Evolutionary conservation across 1,284 basidiomycete species (phyloP), one percentile per base, ranked within the genome.

Genomic region (Trichosporon faecale): DNA sequence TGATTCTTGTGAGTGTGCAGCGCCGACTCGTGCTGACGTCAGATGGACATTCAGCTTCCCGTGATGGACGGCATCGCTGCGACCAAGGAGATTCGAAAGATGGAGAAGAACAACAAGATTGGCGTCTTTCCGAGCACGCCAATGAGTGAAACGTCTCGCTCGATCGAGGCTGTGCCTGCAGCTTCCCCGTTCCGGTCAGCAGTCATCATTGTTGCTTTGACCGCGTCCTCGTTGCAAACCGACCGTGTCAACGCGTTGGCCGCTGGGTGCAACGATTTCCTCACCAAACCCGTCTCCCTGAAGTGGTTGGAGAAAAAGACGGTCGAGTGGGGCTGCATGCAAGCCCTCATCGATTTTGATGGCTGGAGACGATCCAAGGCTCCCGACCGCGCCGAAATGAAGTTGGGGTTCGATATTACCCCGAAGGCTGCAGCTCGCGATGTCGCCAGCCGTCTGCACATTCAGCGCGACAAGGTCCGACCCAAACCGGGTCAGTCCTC

Each of bases 11-110:
- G 29, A 49, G 64, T 23, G 0, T 3, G 23, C 27, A 11, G 25
- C 52, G 21, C n/a, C n/a, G n/a, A n/a, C n/a, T n/a, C n/a, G n/a
- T n/a, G n/a, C 63, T 65, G 67, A 69, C 40, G 35, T 12, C 76
- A 97, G 94, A 99, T 99, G 97, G 97, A 99, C 84, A 98, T 99
- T 72, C 96, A 98, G 85, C 93, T 99, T 87, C 97, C 97, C 6
- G 91, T 98, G 75, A 98, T 98, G 92, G 93, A 97, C 82, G 97
- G 97, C 29, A 98, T 99, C 65, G 89, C 93, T 79, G 97, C 97
- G 2, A 99, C 97, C 0, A 95, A 95, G 78, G 93, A 96, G 81
- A 99, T 99, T 70, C 88, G 97, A 64, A 88, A 90, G 72, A 84
- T 96, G 65, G 96, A 99, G 82, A 89, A 90, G 74, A 75, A 83